Base-by-base conservation (phyloP, 2,329 filamentous ascomycete genomes). In the Colletotrichum sp. region DNA sequence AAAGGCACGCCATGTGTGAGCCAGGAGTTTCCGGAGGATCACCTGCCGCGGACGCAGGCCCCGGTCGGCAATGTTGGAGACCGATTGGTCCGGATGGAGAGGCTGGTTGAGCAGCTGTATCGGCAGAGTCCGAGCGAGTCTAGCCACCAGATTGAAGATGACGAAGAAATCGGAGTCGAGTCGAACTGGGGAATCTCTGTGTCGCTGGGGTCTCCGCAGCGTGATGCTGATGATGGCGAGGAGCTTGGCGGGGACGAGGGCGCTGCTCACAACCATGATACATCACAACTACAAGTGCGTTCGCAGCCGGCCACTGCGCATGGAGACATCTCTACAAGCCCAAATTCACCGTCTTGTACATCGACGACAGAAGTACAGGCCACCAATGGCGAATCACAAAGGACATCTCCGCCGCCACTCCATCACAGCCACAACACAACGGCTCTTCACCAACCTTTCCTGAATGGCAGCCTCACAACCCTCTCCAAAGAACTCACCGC, bases 1-100 rank as follows among this genome's bases (percentile, higher is more conserved):
- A 84, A 88, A 1, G 81, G 84, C 2, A 81, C 82, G 0, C 76
- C 76, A 33, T 89, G 88, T 67, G 77, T 88, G 36, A 83, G 86
- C 72, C 88, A 90, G 74, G 87, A 89, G 66, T 84, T 84, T 21
- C 81, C 82, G 2, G 83, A 86, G n/a, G 78, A 81, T 16, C 38
- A 47, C 16, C 16, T 61, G 31, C 33, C 21, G n/a, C 62, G n/a
- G 18, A 27, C 67, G 18, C 58, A 62, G 33, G 34, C 67, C 15
- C 31, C 59, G 58, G 67, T 33, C 15, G 67, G 67, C 16, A 57
- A 57, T 18, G 57, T 69, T 1, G 74, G 78, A 15, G 80, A 83
- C 58, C 78, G 82, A 18, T 72, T 84, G 16, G 77, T 77, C 3
- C 79, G 82, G 7, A 79, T 86, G 34, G 85, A 86, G 65, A 78